These are phyloP conservation scores for Straminergon stramineum DNA, from an alignment of 225 moss, liverwort and hornwort species.

Conservation along the genomic window DNA sequence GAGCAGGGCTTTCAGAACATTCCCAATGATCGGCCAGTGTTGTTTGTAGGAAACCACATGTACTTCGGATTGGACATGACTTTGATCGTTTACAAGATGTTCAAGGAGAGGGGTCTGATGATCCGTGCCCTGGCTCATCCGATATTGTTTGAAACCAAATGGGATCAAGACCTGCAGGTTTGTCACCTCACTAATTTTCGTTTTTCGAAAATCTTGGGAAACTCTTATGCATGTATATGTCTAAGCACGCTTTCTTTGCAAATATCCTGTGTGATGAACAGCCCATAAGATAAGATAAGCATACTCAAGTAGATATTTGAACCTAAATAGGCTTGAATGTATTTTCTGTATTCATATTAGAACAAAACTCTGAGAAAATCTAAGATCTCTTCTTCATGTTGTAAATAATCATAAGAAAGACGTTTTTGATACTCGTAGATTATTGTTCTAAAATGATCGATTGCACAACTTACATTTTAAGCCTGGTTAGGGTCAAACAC, in stretches of 20 bases:
- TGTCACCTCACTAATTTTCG: not conserved
- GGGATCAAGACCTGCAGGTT: constrained; percentile 35
- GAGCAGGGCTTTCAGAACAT: constrained; percentile 54
- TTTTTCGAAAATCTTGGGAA: not conserved
- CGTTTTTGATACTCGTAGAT: not conserved
- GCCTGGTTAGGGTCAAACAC: not conserved
- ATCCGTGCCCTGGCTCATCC: constrained; percentile 78
- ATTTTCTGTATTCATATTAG: not conserved
- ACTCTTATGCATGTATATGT: not conserved
- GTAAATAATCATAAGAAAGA: not conserved
- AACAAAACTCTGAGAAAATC: not conserved
- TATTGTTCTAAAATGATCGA: not conserved
- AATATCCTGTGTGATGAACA: not conserved
- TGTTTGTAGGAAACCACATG: constrained; percentile 87
- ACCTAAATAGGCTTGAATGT: not conserved
- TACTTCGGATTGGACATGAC: constrained; percentile 70
- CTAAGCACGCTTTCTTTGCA: not conserved
- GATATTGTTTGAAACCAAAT: not conserved
- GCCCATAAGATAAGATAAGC: not conserved
- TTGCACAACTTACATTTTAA: not conserved
- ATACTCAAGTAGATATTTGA: not conserved
- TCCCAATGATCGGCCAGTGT: constrained; percentile 55
- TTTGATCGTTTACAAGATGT: constrained; percentile 40
- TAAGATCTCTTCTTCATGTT: not conserved
- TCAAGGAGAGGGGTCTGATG: constrained; percentile 44